Evolutionary conservation across 1,284 basidiomycete species (phyloP), one percentile per base, ranked within the genome.

Genomic region (Moniliophthora roreri): DNA sequence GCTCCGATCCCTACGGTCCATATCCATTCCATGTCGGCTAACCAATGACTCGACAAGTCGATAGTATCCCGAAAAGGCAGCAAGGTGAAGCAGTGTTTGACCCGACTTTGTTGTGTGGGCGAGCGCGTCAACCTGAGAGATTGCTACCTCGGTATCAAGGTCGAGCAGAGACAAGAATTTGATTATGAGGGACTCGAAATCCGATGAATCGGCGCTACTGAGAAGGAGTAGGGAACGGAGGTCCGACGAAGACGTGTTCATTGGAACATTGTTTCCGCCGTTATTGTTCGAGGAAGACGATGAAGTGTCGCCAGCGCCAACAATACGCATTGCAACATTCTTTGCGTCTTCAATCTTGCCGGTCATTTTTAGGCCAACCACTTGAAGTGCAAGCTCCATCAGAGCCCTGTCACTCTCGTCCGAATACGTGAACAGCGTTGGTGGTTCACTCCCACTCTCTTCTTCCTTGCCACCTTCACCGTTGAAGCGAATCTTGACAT

Each of bases 321-420:
- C 87, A 58, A 91, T 92, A 41, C 89, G 81, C 81, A 91, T 85
- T 18, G 95, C 95, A 39, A 96, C 89, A 59, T 94, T 91, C 68
- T 91, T 88, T 3, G 94, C 92, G 54, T 95, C 91, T 62, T 96
- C 92, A 50, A 96, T 87, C 65, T 93, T 91, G 36, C 95, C 95
- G 0, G 93, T 97, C 92, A 97, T 95, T 75, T 96, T 95, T 58
- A 97, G 74, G 1, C 95, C 95, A 23, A 98, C 93, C 8, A 97
- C 93, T 66, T 96, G 93, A 6, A 98, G 75, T 46, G 95, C 95
- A 52, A 97, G 81, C 68, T 97, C 95, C 93, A 97, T 95, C 84
- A 98, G 74, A 13, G 90, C 87, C 51, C 92, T 78, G 64, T 97
- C 94, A 11, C 91, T 89, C 56, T 94, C 88, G 63, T 95, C 91